Evolutionary conservation across 495 filamentous ascomycete genomes (phyloP), one percentile per base, ranked within the genome.

Genomic region (Glonium stellatum): DNA sequence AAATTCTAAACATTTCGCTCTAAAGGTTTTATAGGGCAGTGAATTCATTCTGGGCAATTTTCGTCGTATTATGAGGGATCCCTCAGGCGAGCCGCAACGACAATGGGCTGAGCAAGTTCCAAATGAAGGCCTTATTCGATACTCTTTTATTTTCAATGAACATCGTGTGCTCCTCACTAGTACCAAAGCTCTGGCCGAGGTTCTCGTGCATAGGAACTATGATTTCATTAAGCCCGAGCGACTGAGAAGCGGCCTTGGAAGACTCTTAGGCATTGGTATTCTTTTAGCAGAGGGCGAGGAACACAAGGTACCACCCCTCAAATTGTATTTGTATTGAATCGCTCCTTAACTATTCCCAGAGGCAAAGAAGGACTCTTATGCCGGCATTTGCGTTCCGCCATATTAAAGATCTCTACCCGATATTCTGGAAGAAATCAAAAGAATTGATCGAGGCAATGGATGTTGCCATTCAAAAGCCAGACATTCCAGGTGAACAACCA

Each of bases 331-430:
- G 27, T 1, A 41, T 2, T 13, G 44, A 12, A 36, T 34, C 19
- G 23, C 34, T 52, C 6, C 31, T 10, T 65, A 57, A 65, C 27
- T n/a, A 6, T n/a, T 21, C 51, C 27, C 50, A 67, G 53, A 25
- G 78, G 48, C 90, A 95, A 77, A 79, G 92, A 12, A 89, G 84
- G 66, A 84, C 85, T 52, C 77, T 96, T 1, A 82, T 87, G 77
- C 91, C 90, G 1, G 91, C 90, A 0, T 97, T 97, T 67, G 76
- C 84, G 12, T 95, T 87, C 68, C 80, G 89, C 18, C 92, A 95
- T 65, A 75, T 96, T 70, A 95, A 95, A 68, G 83, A 93, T 54
- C 78, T 96, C 0, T 93, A 93, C 55, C 84, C 91, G 0, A 67
- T 85, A 1, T 96, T 97, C 73, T 96, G 90, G 90, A 44, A 62